These are phyloP conservation scores for Suillus occidentalis DNA, from an alignment of 768 basidiomycete species.

Conservation along the genomic window DNA sequence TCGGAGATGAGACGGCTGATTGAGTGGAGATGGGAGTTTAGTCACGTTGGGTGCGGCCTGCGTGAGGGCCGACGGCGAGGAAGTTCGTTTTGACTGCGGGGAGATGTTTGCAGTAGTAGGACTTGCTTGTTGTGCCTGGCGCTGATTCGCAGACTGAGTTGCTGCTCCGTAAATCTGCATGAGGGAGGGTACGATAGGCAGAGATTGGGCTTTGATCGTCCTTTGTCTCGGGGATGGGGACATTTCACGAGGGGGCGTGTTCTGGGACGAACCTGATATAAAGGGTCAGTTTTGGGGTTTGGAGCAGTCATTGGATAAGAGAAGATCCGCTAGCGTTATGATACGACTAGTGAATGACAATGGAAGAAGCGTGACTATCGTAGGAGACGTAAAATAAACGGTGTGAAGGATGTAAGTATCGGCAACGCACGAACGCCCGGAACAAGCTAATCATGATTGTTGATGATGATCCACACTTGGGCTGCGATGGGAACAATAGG, in stretches of 20 bases:
- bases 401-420: constrained; percentile 29
- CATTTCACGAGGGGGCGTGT: constrained; percentile 40
- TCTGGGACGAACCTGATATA: constrained; percentile 25
- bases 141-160: constrained; percentile 39
- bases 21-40: constrained; percentile 32
- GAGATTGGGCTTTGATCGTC: constrained; percentile 56
- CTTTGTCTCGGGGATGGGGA: constrained; percentile 52
- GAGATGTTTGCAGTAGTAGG: constrained; percentile 34
- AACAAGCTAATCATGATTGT: constrained; percentile 19
- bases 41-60: constrained; percentile 32
- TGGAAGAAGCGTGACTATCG: constrained; percentile 12
- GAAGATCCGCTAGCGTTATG: constrained; percentile 14
- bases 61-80: constrained; percentile 34
- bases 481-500: constrained; percentile 14
- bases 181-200: constrained; percentile 61
- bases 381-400: constrained; percentile 32
- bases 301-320: constrained; percentile 6
- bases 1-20: constrained; percentile 29
- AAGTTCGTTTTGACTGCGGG: constrained; percentile 34
- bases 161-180: constrained; percentile 49
- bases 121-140: constrained; percentile 34
- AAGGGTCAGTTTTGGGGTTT: constrained; percentile 9
- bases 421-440: constrained; percentile 9
- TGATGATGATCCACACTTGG: constrained; percentile 6
- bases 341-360: not conserved